A percentile compares a stretch with the other conserved stretches of the same genome.
Conservation (phyloP, 1,139 yeast genomes). For the Kodamaea derodonti region DNA sequence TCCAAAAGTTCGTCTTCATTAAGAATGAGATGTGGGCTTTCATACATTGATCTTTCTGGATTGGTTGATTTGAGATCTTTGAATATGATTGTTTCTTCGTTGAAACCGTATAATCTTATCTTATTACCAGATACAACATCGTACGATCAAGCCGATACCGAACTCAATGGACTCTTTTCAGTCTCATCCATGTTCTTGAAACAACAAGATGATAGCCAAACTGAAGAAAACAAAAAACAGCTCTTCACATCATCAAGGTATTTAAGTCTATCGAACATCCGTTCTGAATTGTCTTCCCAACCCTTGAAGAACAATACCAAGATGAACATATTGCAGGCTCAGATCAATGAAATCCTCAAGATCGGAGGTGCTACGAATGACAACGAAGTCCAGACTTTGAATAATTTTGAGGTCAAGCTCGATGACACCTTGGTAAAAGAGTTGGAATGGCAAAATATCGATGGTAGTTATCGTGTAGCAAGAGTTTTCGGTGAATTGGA, state of each 20-base stretch:
- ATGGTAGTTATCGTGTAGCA: conserved; percentile 78
- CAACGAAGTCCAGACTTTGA: conserved; percentile 35
- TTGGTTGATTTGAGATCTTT: conserved; percentile 81
- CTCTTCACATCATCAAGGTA: conserved; percentile 26
- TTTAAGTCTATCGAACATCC: conserved; percentile 30
- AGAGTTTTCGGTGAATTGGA: conserved; percentile 74
- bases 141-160: conserved; percentile 13
- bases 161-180: conserved; percentile 25
- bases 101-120: conserved; percentile 75
- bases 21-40: conserved; percentile 63
- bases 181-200: conserved; percentile 29
- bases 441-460: conserved; percentile 80
- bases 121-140: conserved; percentile 48
- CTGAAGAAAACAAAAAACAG: conserved; percentile 20
- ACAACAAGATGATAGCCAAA: conserved; percentile 28
- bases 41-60: conserved; percentile 81
- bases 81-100: conserved; percentile 69
- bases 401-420: conserved; percentile 68
- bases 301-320: conserved; percentile 11
- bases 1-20: conserved; percentile 29
- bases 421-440: conserved; percentile 62
- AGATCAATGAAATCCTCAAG: conserved; percentile 39
- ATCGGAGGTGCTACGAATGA: conserved; percentile 48
- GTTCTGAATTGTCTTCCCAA: conserved; percentile 25
- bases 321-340: conserved; percentile 32